Evolutionary conservation across 768 basidiomycete genomes (phyloP).

Genomic region (Russula abietina): DNA sequence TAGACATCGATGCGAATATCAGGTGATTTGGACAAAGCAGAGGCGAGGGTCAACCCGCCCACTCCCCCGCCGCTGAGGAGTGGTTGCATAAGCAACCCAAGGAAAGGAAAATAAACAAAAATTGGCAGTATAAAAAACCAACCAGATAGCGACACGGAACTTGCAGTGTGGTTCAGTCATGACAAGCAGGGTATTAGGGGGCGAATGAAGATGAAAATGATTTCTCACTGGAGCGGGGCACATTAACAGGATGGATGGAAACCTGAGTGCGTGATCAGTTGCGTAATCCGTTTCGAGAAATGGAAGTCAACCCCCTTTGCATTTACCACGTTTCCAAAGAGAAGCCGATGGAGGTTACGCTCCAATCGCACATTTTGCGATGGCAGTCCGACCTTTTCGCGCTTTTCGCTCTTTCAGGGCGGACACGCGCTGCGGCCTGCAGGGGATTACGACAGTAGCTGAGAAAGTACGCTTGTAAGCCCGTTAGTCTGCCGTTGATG

Average conservation of each 20-base stretch:
- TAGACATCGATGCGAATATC: too few relatives aligned
- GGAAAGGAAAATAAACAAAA: constrained; percentile 18
- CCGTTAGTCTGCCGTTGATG: too few relatives aligned
- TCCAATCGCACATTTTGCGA: constrained; percentile 14
- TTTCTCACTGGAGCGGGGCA: not conserved
- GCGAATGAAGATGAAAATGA: not conserved
- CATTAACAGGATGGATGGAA: not conserved
- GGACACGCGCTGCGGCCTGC: not conserved
- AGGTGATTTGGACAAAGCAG: constrained; percentile 27
- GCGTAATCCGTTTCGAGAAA: not conserved
- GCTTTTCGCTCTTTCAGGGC: not conserved
- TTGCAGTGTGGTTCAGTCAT: not conserved
- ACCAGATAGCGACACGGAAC: too few relatives aligned
- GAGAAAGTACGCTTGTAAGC: not conserved
- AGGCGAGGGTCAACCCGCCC: constrained; percentile 30
- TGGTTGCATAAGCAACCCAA: not conserved
- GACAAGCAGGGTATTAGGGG: not conserved
- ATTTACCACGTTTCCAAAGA: not conserved
- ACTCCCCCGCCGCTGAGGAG: constrained; percentile 29
- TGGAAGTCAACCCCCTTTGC: not conserved
- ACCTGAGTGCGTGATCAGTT: not conserved
- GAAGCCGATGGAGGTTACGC: not conserved
- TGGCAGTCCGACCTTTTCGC: constrained; percentile 8
- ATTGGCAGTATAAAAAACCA: constrained; percentile 22
- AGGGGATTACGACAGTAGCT: too few relatives aligned